Percentiles rank a stretch among this genome's conserved stretches.
Conservation (phyloP, 257 asterid genomes). For the Dorcoceras hygrometricum region DNA sequence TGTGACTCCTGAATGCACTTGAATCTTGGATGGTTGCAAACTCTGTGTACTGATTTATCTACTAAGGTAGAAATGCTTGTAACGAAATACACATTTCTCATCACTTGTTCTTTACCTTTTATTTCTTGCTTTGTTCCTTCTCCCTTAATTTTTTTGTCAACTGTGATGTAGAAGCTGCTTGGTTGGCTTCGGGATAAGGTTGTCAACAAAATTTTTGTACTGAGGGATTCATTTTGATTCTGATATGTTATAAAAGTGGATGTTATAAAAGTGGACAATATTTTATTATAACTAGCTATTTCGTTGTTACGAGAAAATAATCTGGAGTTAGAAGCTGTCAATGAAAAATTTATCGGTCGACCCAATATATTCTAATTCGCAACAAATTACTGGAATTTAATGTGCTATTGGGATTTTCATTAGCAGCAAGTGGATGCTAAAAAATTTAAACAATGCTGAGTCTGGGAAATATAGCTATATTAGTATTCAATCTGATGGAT, state of each 20-base stretch:
- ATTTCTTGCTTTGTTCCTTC: neutral
- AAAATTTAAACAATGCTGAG: neutral
- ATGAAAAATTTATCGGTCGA: neutral
- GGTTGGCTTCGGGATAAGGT: neutral
- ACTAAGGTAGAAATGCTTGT: neutral
- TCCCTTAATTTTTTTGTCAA: slow-evolving; percentile 1
- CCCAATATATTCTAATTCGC: neutral
- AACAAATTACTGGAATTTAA: no score
- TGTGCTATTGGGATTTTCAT: neutral
- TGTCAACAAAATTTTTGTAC: neutral
- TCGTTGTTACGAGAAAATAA: slow-evolving; percentile 2
- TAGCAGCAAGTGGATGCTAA: neutral
- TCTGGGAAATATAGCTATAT: neutral
- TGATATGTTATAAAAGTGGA: neutral
- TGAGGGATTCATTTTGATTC: neutral
- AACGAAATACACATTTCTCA: neutral
- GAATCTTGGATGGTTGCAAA: neutral
- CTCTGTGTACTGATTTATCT: neutral
- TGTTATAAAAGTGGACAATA: neutral
- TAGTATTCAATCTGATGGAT: neutral
- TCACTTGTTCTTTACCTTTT: neutral
- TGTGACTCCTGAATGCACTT: neutral
- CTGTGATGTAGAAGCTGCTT: neutral
- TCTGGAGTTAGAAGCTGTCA: slow-evolving; percentile 2
- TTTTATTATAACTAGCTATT: neutral